A percentile compares a stretch with the other conserved stretches of the same genome.
Evolutionary conservation across 768 basidiomycete species (phyloP).

Genomic region (Tricholomella constricta): DNA sequence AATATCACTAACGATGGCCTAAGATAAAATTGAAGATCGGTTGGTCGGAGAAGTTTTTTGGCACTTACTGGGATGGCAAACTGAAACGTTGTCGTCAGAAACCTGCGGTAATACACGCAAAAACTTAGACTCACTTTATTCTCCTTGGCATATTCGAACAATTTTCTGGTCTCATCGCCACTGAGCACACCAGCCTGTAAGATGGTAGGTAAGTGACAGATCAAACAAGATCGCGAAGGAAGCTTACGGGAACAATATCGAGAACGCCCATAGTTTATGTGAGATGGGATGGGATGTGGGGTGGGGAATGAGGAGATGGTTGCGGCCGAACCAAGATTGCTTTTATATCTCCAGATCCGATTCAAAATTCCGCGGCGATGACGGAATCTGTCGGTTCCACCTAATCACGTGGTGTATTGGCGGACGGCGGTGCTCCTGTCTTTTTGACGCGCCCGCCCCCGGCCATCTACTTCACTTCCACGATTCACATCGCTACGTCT

Average conservation of each 20-base stretch:
- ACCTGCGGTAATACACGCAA: conserved; percentile 1
- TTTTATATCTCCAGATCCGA: too few species aligned
- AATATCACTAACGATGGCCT: conserved; percentile 76
- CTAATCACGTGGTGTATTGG: neutral
- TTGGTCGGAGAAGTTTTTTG: neutral
- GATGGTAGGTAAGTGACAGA: conserved; percentile 4
- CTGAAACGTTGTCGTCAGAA: conserved; percentile 35
- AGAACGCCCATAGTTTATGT: conserved; percentile 67
- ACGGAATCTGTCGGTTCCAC: neutral
- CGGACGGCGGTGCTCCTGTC: too few species aligned
- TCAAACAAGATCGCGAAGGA: neutral
- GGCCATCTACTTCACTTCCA: too few species aligned
- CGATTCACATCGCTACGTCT: too few species aligned
- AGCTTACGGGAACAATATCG: conserved; percentile 79
- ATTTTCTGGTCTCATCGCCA: conserved; percentile 91
- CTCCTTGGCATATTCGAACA: conserved; percentile 93
- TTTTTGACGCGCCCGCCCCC: too few species aligned
- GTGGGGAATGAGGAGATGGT: neutral
- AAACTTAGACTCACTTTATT: conserved; percentile 62
- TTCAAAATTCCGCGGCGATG: too few species aligned
- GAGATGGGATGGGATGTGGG: neutral
- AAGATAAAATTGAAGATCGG: conserved; percentile 13
- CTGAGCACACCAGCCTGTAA: conserved; percentile 89
- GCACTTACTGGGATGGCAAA: conserved; percentile 83
- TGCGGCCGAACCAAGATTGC: too few species aligned